A percentile compares a stretch with the other conserved stretches of the same genome.
phyloP scores from a whole-genome alignment of 108 stramenopile species.

The Nitzschia putrida region DNA sequence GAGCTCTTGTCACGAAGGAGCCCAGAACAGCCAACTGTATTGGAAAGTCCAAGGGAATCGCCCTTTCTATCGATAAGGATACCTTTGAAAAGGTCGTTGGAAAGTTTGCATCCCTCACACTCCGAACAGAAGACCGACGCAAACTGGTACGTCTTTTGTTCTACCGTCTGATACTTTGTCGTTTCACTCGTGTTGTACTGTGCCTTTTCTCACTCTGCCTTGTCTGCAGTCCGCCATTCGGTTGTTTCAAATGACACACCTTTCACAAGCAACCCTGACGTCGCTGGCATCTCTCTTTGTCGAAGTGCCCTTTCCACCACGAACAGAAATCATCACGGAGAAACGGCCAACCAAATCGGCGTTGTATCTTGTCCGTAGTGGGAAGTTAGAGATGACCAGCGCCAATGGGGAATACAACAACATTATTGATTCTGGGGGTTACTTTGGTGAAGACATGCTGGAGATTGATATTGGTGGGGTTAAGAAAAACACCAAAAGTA shows the following conservation, averaged over 20 bases:
- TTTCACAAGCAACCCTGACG: constrained; percentile 47
- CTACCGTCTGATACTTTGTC: background rate
- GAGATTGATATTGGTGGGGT: constrained; percentile 36
- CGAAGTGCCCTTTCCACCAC: constrained; percentile 55
- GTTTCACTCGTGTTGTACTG: background rate
- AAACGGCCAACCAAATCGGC: constrained; percentile 58
- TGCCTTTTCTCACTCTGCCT: background rate
- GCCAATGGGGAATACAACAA: constrained; percentile 26
- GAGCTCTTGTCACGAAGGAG: constrained; percentile 76
- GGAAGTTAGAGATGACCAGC: constrained; percentile 44
- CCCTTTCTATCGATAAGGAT: constrained; percentile 44
- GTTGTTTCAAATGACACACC: constrained; percentile 24
- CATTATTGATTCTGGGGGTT: constrained; percentile 51
- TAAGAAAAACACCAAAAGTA: constrained; percentile 29
- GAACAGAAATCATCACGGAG: constrained; percentile 73
- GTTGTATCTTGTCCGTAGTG: constrained; percentile 65
- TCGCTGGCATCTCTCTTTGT: constrained; percentile 54
- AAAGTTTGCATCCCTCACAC: constrained; percentile 31
- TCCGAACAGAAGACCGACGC: constrained; percentile 50
- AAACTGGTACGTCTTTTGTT: constrained; percentile 49
- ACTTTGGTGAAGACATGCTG: constrained; percentile 75
- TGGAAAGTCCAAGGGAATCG: constrained; percentile 53
- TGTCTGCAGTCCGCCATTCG: constrained; percentile 26
- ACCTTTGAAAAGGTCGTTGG: constrained; percentile 71
- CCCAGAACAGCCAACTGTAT: constrained; percentile 73